Evolutionary conservation across 1,139 yeast species (phyloP).

Genomic region (Saccharomyces pastorianus): DNA sequence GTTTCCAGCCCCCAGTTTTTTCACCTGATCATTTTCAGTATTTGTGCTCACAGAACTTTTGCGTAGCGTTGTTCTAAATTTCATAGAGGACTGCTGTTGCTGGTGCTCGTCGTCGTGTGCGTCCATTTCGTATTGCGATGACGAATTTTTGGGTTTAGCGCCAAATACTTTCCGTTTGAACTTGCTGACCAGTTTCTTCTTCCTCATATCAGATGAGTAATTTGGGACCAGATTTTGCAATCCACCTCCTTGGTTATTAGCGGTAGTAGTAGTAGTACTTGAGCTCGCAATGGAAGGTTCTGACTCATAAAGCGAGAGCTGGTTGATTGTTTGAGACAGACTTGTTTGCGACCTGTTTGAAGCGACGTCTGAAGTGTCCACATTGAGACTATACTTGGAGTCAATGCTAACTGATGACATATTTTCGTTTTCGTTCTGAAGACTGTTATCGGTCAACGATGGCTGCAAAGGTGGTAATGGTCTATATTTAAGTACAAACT

Average conservation of each 20-base stretch:
- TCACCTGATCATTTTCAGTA: background rate
- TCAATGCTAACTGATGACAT: background rate
- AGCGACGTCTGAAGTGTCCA: background rate
- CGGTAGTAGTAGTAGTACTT: background rate
- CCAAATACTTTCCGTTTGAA: slow-evolving; percentile 5
- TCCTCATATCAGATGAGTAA: slow-evolving; percentile 1
- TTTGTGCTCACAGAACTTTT: slow-evolving; percentile 4
- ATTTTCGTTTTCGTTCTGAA: background rate
- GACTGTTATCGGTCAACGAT: background rate
- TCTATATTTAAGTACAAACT: background rate
- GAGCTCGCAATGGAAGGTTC: background rate
- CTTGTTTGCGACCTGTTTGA: background rate
- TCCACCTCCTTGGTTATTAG: background rate
- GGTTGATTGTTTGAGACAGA: background rate
- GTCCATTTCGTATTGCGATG: background rate
- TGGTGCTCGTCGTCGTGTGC: slow-evolving; percentile 6
- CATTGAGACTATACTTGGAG: background rate
- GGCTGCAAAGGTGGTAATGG: background rate
- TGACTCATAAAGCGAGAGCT: background rate
- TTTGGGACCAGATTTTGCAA: background rate
- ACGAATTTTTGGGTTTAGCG: slow-evolving; percentile 9
- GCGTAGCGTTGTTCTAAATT: slow-evolving; percentile 19
- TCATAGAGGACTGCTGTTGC: slow-evolving; percentile 9
- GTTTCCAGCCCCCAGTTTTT: background rate
- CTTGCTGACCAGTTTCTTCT: slow-evolving; percentile 2